Evolutionary conservation across 805 yeast species (phyloP).

Genomic region (Clavispora santaluciae): DNA sequence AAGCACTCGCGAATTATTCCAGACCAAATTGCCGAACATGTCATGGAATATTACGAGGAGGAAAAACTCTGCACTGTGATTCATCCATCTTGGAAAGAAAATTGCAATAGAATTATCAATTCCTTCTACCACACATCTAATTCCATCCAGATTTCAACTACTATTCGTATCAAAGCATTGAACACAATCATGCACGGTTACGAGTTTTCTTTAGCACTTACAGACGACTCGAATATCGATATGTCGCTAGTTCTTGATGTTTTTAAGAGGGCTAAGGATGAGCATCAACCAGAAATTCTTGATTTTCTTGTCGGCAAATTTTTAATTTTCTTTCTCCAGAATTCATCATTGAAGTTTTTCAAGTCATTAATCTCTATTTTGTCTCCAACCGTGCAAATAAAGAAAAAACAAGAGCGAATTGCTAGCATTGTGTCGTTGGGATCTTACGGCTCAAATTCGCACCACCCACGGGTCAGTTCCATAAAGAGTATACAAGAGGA

Average conservation of each 20-base stretch:
- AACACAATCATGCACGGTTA: conserved; percentile 33
- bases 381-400: conserved; percentile 8
- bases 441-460: conserved; percentile 18
- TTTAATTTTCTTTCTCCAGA: conserved; percentile 20
- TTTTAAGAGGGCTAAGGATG: conserved; percentile 23
- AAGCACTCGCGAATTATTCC: conserved; percentile 32
- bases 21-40: conserved; percentile 33
- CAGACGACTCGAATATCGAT: conserved; percentile 24
- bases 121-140: conserved; percentile 31
- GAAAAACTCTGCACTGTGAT: conserved; percentile 53
- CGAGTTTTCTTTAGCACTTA: conserved; percentile 26
- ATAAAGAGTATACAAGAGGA: not conserved
- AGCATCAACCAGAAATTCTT: conserved; percentile 29
- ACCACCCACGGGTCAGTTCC: not conserved
- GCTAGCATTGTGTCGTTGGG: conserved; percentile 23
- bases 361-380: conserved; percentile 14
- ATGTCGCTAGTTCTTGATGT: conserved; percentile 31
- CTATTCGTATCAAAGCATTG: conserved; percentile 28
- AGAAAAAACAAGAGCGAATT: conserved; percentile 13
- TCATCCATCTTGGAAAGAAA: conserved; percentile 47
- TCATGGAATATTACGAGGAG: conserved; percentile 44
- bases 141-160: conserved; percentile 13
- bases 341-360: conserved; percentile 12
- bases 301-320: conserved; percentile 23
- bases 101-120: conserved; percentile 40